Evolutionary conservation across 768 basidiomycete species (phyloP).

Genomic region (Dacryopinax primogenitus): DNA sequence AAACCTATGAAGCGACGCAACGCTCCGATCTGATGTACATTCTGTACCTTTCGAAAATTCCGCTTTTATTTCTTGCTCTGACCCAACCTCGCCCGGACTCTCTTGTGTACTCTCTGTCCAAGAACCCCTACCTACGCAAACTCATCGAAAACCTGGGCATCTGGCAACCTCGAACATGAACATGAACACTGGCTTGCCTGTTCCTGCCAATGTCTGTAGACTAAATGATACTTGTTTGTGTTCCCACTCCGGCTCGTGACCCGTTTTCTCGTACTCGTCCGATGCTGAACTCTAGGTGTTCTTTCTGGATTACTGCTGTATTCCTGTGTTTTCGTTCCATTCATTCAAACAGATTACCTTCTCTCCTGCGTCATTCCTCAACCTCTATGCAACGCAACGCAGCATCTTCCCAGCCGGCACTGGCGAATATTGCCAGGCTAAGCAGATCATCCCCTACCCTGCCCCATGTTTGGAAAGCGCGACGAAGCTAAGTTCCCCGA

Average conservation of each 20-base stretch:
- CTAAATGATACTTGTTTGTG: too few relatives aligned
- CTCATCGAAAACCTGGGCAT: neutral
- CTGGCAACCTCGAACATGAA: neutral
- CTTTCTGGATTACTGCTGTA: neutral
- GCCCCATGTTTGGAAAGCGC: neutral
- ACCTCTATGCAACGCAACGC: neutral
- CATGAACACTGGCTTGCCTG: neutral
- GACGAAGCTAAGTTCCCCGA: neutral
- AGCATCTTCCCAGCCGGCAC: too few relatives aligned
- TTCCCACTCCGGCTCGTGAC: neutral
- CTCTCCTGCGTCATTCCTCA: neutral
- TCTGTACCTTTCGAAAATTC: slow-evolving; percentile 1
- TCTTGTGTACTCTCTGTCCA: neutral
- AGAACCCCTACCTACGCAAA: neutral
- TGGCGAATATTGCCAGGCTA: neutral
- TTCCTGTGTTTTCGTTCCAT: neutral
- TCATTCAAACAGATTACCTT: neutral
- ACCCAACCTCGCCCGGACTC: neutral
- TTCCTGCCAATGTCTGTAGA: neutral
- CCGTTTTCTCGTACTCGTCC: neutral
- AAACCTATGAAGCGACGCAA: neutral
- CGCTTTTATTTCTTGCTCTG: neutral
- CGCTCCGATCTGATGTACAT: neutral
- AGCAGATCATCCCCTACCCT: neutral
- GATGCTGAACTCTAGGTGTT: neutral